Evolutionary conservation across 1,284 basidiomycete genomes (phyloP), one percentile per base, ranked within the genome.

Genomic region (Trichosporon sp.): DNA sequence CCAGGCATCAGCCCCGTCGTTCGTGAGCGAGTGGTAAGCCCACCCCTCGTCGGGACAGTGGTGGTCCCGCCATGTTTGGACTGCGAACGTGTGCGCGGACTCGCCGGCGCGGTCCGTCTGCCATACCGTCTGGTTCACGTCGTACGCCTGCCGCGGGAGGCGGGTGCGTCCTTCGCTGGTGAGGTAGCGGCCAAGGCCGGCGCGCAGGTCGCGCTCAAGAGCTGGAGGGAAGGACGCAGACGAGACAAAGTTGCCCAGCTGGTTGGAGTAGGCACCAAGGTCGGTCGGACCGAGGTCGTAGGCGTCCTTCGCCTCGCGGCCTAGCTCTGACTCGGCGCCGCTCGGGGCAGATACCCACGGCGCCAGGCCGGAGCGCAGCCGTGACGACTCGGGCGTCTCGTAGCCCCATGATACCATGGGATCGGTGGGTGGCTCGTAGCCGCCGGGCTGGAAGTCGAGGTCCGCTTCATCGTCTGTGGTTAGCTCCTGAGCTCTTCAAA

Each of bases 91-190:
- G 13, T 69, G 52, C 23, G 21, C 61, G 2, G 65, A 32, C 4
- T 52, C 44, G 13, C 59, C 58, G 56, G 74, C 66, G 62, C 76
- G 78, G 59, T 75, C 79, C 61, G 79, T 80, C 72, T 80, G 78
- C 78, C 78, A 81, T 4, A 81, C 68, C 10, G 72, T 73, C 31
- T 36, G 37, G 8, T 73, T 71, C 74, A 72, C 71, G n/a, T 25
- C 59, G 16, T 63, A 60, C 60, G 23, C 57, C 34, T 40, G 23
- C 40, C 16, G 44, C 23, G 34, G 27, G 27, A 19, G 34, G 11
- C 2, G 6, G 6, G 34, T 34, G 13, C 34, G 19, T 13, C 40
- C 9, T 21, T 16, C 13, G 16, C 23, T 4, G 25, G 27, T 34
- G 11, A 71, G 32, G 56, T 73, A 73, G 14, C 14, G 29, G 4